phyloP scores from a whole-genome alignment of 768 basidiomycete genomes.

The Lentinula guzmanii region DNA sequence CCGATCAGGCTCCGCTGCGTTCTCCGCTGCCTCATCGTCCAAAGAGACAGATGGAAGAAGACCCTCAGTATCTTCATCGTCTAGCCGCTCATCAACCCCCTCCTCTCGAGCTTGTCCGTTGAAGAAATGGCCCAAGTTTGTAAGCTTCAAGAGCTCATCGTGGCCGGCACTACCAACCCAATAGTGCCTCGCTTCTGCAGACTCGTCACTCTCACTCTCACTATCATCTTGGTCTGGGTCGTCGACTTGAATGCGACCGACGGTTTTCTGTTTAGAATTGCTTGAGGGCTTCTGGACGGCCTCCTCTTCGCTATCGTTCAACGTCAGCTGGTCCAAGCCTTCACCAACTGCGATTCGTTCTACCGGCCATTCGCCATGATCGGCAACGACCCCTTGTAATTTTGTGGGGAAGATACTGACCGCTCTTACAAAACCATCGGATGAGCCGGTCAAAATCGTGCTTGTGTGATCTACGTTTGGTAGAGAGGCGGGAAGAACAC shows the following conservation, averaged over 20 bases:
- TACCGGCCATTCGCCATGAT: conserved; percentile 89
- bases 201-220: background rate
- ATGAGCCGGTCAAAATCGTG: conserved; percentile 83
- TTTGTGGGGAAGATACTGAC: conserved; percentile 87
- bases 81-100: conserved; percentile 30
- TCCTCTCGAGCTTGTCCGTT: conserved; percentile 21
- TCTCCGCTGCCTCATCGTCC: conserved; percentile 19
- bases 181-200: conserved; percentile 31
- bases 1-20: conserved; percentile 7
- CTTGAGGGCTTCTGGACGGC: conserved; percentile 8
- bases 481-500: conserved; percentile 58
- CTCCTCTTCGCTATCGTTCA: conserved; percentile 15
- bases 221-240: conserved; percentile 11
- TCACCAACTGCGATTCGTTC: conserved; percentile 71
- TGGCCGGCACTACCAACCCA: conserved; percentile 95
- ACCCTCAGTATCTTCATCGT: conserved; percentile 21
- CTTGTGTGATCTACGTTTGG: conserved; percentile 57
- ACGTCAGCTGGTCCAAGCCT: conserved; percentile 26
- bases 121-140: conserved; percentile 77
- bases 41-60: conserved; percentile 15
- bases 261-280: background rate
- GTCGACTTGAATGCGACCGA: background rate
- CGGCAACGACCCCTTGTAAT: conserved; percentile 82
- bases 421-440: conserved; percentile 85
- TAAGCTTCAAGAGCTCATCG: conserved; percentile 80